A percentile compares a stretch with the other conserved stretches of the same genome.
phyloP scores from a whole-genome alignment of 176 grass and related monocot species.

The Musa troglodytarum region DNA sequence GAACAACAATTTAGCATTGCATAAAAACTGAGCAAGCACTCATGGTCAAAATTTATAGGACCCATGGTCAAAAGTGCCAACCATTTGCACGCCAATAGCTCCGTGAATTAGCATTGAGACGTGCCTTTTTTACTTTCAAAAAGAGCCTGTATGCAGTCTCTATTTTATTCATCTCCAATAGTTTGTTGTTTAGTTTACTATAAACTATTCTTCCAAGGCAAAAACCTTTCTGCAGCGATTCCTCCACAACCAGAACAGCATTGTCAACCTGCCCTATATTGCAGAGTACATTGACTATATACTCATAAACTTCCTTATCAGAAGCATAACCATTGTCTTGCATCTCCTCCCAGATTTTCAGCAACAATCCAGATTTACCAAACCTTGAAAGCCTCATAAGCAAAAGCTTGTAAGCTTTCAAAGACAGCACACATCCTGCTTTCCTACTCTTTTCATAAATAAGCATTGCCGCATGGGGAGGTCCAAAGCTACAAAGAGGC shows the following conservation, averaged over 20 bases:
- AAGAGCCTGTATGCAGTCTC: conserved; percentile 67
- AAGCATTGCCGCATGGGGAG: conserved; percentile 68
- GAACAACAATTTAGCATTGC: no score
- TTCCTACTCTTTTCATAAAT: conserved; percentile 77
- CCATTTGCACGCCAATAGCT: conserved; percentile 78
- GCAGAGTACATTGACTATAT: conserved; percentile 80
- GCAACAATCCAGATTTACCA: conserved; percentile 62
- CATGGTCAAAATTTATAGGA: conserved; percentile 13
- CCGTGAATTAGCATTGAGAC: conserved; percentile 35
- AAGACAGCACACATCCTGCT: conserved; percentile 59
- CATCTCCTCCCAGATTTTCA: conserved; percentile 86
- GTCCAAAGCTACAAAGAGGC: conserved; percentile 66
- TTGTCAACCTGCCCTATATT: conserved; percentile 80
- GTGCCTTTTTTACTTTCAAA: conserved; percentile 53
- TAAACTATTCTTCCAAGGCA: conserved; percentile 56
- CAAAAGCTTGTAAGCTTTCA: conserved; percentile 85
- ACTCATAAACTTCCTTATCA: conserved; percentile 72
- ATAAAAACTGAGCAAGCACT: neutral
- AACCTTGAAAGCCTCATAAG: conserved; percentile 69
- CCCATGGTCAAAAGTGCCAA: conserved; percentile 46
- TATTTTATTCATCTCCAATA: conserved; percentile 77
- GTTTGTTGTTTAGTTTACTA: conserved; percentile 75
- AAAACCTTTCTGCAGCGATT: conserved; percentile 62
- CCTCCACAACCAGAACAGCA: conserved; percentile 67
- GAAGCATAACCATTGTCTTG: conserved; percentile 47